These are phyloP conservation scores for Kodamaea nitidulidarum DNA, from an alignment of 805 yeast species.

Conservation along the genomic window DNA sequence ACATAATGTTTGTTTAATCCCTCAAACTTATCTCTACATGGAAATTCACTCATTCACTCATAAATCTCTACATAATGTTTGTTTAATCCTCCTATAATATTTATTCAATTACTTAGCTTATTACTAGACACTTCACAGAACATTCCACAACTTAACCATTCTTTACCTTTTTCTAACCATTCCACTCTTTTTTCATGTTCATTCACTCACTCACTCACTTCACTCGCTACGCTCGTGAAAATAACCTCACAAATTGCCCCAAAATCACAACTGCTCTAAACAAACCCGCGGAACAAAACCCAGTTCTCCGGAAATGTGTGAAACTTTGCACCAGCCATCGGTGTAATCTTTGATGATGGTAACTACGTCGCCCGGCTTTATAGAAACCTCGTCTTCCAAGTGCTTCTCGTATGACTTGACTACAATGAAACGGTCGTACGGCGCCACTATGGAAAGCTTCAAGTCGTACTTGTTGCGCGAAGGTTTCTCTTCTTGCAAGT, in stretches of 20 bases:
- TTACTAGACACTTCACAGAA: no score
- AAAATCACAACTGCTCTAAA: background rate
- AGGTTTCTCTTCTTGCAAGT: background rate
- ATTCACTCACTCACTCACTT: no score
- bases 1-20: no score
- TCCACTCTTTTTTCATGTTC: no score
- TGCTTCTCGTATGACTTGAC: conserved; percentile 24
- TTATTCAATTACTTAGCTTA: no score
- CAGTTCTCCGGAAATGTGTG: conserved; percentile 11
- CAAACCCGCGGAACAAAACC: conserved; percentile 33
- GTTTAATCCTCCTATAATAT: no score
- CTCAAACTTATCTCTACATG: background rate
- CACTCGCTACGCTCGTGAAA: no score
- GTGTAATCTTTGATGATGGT: conserved; percentile 20
- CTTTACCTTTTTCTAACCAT: no score
- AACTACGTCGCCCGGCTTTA: conserved; percentile 30
- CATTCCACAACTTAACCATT: no score
- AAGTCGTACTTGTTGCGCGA: conserved; percentile 2
- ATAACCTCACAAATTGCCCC: background rate
- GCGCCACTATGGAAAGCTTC: conserved; percentile 3
- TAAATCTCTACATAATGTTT: no score
- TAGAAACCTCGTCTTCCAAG: conserved; percentile 32
- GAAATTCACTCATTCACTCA: no score
- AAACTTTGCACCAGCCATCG: conserved; percentile 40
- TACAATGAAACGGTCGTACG: conserved; percentile 16